Evolutionary conservation across 805 yeast genomes (phyloP), one percentile per base, ranked within the genome.

Genomic region (Ascoidea tarda): DNA sequence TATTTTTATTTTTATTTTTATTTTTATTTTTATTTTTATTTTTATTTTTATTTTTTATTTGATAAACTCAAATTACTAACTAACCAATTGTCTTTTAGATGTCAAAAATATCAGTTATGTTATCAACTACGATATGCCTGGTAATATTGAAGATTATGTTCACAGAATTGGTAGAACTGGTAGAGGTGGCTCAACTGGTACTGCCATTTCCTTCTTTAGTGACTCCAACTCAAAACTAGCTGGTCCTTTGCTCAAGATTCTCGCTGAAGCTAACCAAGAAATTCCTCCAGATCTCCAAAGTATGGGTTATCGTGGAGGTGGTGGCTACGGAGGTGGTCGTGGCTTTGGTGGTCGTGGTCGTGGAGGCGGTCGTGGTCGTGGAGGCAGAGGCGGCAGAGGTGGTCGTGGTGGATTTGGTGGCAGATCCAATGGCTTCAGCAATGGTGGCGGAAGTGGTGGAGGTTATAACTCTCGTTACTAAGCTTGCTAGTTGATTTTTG

Each of bases 151-250:
- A 77, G 98, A 93, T 74, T 91, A 91, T 69, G 97, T 91, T 58
- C 99, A 91, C 71, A 82, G 99, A 75, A 93, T 91, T 66, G 99
- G 99, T 71, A 90, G 97, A 81, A 90, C 99, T 59, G 99, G 99
- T 69, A 88, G 99, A 80, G 99, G 97, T 60, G 98, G 98, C 69
- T 82, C 89, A 57, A 76, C 77, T 57, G 99, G 99, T 78, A 90
- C 93, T 57, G 97, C 99, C 53, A 80, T 89, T 59, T 87, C 98
- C 6, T 81, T 91, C 69, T 93, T 93, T 79, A 88, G 97, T 55
- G 85, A 81, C 59, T 90, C 76, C 59, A 87, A 89, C 76, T 74
- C 87, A 62, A 81, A 84, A 72, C 79, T 89, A 70, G 97, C 98
- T 61, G 85, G 87, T 63, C 93, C 88, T 63, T 78, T 93, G 66